Base-by-base conservation (phyloP, 2,329 filamentous ascomycete species). In the Penicillium sumatraense region DNA sequence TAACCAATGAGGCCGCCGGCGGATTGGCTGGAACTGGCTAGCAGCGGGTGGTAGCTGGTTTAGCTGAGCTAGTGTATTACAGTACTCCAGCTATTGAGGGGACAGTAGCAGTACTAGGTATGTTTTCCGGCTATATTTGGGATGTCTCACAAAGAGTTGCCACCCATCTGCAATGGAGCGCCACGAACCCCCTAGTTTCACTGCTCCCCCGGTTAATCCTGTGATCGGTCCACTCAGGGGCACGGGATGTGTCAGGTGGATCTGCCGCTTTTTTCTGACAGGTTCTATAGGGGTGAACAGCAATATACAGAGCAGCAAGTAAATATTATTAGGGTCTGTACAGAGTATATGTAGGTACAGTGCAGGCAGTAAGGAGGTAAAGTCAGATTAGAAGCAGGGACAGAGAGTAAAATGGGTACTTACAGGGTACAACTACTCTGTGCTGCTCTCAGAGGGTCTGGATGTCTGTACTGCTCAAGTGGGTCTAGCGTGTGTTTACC, bases 101-200 rank as follows among this genome's bases (percentile, higher is more conserved):
- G 10, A n/a, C n/a, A n/a, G n/a, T n/a, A n/a, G n/a, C n/a, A n/a
- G n/a, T n/a, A n/a, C n/a, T n/a, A 27, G 10, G 26, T 36, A 23
- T 40, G 36, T 23, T 40, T 40, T 18, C 20, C 26, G 49, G 38
- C 59, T 62, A 62, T 58, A 62, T 62, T 62, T 62, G 55, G 60
- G 50, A 58, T 62, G 60, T 62, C 60, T 62, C 60, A 60, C 57
- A 56, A 49, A 56, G 42, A 23, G 42, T 45, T 26, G 47, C 24
- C 26, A 23, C 48, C 48, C 51, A 48, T 46, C 18, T 24, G 23
- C n/a, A 26, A 46, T 53, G 49, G 51, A 53, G 20, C 16, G 59
- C 59, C 59, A 57, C 53, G 53, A 59, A 59, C 38, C 53, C 58
- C 59, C 59, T 61, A 61, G 59, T 59, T 59, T 59, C 59, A 59